Percentiles rank a stretch among this genome's conserved stretches.
Evolutionary conservation across 345 rosid genomes (phyloP).

Genomic region (Linum tenue): DNA sequence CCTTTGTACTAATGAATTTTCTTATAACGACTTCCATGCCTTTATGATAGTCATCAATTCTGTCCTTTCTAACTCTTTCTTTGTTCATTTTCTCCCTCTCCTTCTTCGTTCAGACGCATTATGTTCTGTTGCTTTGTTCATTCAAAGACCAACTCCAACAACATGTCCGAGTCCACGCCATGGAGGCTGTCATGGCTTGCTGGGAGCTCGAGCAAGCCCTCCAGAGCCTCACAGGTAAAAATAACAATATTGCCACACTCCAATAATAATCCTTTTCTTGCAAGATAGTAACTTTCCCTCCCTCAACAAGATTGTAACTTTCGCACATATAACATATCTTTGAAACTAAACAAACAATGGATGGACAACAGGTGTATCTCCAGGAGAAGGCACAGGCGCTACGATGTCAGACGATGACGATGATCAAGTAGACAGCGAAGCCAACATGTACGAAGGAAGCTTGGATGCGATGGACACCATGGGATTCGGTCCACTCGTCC

Average conservation of each 20-base stretch:
- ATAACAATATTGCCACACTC: background rate
- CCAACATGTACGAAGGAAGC: constrained; percentile 45
- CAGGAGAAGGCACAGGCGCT: constrained; percentile 75
- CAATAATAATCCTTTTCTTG: background rate
- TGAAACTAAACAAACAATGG: constrained; percentile 4
- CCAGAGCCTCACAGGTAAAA: constrained; percentile 58
- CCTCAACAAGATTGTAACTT: background rate
- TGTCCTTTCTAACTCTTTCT: background rate
- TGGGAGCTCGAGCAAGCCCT: constrained; percentile 76
- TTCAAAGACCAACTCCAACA: constrained; percentile 81
- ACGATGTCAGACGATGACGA: constrained; percentile 92
- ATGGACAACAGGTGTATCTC: constrained; percentile 47
- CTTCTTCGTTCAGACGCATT: constrained; percentile 48
- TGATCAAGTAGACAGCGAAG: constrained; percentile 59
- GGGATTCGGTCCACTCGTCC: constrained; percentile 84
- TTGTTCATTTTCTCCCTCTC: background rate
- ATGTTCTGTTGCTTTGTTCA: constrained; percentile 58
- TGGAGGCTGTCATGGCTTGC: constrained; percentile 86
- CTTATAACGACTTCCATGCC: background rate
- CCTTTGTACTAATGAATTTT: background rate
- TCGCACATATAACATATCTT: background rate
- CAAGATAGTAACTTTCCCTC: background rate
- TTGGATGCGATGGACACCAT: constrained; percentile 45
- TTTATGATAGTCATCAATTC: background rate
- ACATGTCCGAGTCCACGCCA: constrained; percentile 80